These are phyloP conservation scores for Ambispora gerdemannii DNA, from an alignment of 192 early-diverging fungal genomes.

Conservation along the genomic window DNA sequence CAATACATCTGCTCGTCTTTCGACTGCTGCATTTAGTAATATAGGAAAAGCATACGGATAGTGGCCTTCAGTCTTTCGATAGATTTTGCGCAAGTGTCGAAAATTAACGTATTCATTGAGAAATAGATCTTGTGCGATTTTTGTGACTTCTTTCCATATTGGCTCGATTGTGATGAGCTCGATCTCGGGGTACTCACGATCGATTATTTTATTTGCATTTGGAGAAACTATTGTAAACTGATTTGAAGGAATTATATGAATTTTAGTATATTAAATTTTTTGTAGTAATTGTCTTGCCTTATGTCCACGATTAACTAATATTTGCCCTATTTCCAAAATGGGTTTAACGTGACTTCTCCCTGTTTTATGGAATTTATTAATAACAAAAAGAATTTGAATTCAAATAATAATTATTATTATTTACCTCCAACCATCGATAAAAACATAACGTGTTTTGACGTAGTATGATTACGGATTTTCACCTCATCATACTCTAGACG, in stretches of 20 bases:
- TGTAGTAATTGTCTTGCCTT: background rate
- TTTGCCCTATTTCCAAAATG: slow-evolving; percentile 8
- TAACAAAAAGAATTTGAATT: too few species aligned
- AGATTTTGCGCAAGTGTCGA: background rate
- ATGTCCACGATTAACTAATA: slow-evolving; percentile 14
- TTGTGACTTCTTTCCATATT: too few species aligned
- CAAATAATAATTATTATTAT: too few species aligned
- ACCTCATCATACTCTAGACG: too few species aligned
- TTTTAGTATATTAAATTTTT: background rate
- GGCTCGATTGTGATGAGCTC: background rate
- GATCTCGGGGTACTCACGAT: background rate
- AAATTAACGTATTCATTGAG: background rate
- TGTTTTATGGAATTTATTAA: too few species aligned
- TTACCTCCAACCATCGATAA: too few species aligned
- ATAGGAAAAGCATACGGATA: background rate
- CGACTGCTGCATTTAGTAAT: background rate
- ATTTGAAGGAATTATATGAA: background rate
- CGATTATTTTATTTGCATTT: background rate
- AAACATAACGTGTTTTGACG: too few species aligned
- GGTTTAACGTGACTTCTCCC: slow-evolving; percentile 1
- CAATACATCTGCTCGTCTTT: slow-evolving; percentile 5
- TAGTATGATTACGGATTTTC: too few species aligned
- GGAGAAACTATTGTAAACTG: background rate
- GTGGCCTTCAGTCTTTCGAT: background rate
- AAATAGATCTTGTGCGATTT: background rate